Percentiles rank a stretch among this genome's conserved stretches.
These are phyloP conservation scores for Aureoboletus auriporus DNA, from an alignment of 768 basidiomycete species.

Conservation along the genomic window DNA sequence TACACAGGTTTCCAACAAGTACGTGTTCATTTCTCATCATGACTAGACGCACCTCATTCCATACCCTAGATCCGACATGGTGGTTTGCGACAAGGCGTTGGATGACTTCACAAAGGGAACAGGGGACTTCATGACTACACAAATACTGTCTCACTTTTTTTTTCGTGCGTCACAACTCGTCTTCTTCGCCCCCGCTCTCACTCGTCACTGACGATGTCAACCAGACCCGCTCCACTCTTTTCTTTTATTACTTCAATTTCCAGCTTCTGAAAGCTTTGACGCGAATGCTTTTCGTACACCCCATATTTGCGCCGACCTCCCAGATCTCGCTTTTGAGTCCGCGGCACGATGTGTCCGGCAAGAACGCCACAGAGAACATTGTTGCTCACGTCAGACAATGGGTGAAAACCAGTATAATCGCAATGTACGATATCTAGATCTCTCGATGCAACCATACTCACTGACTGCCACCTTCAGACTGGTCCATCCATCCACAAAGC, in stretches of 20 bases:
- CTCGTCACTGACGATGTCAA: slow-evolving; percentile 67
- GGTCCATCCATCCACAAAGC: slow-evolving; percentile 40
- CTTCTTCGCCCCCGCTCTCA: slow-evolving; percentile 43
- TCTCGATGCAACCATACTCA: slow-evolving; percentile 80
- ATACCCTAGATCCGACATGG: slow-evolving; percentile 64
- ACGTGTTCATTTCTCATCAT: slow-evolving; percentile 17
- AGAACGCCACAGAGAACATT: slow-evolving; percentile 91
- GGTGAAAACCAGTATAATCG: background rate
- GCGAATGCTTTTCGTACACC: slow-evolving; percentile 84
- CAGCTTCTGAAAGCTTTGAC: slow-evolving; percentile 69
- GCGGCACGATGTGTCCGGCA: slow-evolving; percentile 95
- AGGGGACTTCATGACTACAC: slow-evolving; percentile 82
- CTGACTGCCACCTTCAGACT: slow-evolving; percentile 57
- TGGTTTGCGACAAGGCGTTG: slow-evolving; percentile 79
- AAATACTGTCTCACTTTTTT: too few species aligned
- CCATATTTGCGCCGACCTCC: slow-evolving; percentile 87
- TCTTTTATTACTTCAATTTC: slow-evolving; percentile 59
- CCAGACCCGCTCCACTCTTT: slow-evolving; percentile 59
- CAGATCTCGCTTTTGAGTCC: slow-evolving; percentile 93
- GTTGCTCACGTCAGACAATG: slow-evolving; percentile 3
- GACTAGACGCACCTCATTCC: slow-evolving; percentile 10
- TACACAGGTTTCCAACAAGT: slow-evolving; percentile 66
- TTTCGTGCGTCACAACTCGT: too few species aligned
- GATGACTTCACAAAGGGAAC: slow-evolving; percentile 77
- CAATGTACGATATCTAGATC: slow-evolving; percentile 46